These are phyloP conservation scores for Candida silvicultrix DNA, from an alignment of 805 yeast genomes.

Conservation along the genomic window DNA sequence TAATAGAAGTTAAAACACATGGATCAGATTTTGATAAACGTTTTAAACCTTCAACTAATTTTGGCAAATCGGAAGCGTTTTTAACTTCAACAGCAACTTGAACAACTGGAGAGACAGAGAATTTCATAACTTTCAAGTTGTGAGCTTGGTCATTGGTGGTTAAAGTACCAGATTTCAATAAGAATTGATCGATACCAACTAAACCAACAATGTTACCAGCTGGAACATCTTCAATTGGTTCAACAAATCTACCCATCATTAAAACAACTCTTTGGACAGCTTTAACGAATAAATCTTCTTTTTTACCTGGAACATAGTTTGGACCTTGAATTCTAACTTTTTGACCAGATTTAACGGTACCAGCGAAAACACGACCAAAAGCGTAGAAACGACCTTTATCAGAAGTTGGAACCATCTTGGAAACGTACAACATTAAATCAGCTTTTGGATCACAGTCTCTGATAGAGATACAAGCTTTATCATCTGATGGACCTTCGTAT, in stretches of 20 bases:
- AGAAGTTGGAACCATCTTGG: slow-evolving; percentile 99
- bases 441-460: slow-evolving; percentile 98
- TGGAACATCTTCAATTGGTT: slow-evolving; percentile 98
- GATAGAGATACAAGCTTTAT: slow-evolving; percentile 84
- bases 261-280: slow-evolving; percentile 98
- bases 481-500: slow-evolving; percentile 98
- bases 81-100: slow-evolving; percentile 99
- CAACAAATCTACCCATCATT: slow-evolving; percentile 99
- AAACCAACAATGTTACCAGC: slow-evolving; percentile 99
- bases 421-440: slow-evolving; percentile 97
- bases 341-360: slow-evolving; percentile 98
- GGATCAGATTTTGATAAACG: slow-evolving; percentile 99
- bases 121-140: slow-evolving; percentile 99
- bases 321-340: slow-evolving; percentile 99
- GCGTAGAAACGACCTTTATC: slow-evolving; percentile 99
- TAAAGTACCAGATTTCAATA: slow-evolving; percentile 98
- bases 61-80: slow-evolving; percentile 99
- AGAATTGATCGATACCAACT: slow-evolving; percentile 99
- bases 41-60: slow-evolving; percentile 99
- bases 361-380: slow-evolving; percentile 99
- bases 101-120: slow-evolving; percentile 99
- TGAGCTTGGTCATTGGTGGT: slow-evolving; percentile 96
- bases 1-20: slow-evolving; percentile 85
- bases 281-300: slow-evolving; percentile 95
- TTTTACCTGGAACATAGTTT: slow-evolving; percentile 97